Evolutionary conservation across 2,329 filamentous ascomycete species (phyloP).

Genomic region (Venturia oleaginea): DNA sequence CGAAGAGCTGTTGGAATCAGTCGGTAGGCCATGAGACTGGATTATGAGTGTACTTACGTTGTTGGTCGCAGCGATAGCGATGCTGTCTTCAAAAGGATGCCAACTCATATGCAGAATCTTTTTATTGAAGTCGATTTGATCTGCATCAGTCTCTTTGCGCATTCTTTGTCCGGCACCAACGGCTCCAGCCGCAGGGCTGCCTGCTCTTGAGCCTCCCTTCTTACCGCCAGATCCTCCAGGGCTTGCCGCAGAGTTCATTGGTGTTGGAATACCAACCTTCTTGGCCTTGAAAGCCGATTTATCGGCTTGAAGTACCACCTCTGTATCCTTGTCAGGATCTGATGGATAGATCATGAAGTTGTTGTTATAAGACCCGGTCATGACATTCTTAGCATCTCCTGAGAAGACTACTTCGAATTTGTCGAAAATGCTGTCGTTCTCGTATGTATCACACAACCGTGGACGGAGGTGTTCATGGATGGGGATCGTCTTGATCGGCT

Average conservation of each 20-base stretch:
- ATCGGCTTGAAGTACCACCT: constrained; percentile 94
- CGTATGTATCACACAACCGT: constrained; percentile 92
- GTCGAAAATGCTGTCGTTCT: constrained; percentile 99
- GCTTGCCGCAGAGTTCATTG: constrained; percentile 76
- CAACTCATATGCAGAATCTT: constrained; percentile 99
- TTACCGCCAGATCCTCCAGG: constrained; percentile 67
- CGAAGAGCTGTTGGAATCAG: constrained; percentile 37
- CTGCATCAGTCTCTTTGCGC: constrained; percentile 97
- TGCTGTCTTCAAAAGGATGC: constrained; percentile 99
- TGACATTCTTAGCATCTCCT: constrained; percentile 95
- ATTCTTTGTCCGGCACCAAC: constrained; percentile 80
- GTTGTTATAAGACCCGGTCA: constrained; percentile 99
- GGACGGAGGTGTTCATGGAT: constrained; percentile 96
- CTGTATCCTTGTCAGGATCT: constrained; percentile 89
- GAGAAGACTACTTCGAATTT: constrained; percentile 99
- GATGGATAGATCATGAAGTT: constrained; percentile 99
- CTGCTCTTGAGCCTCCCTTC: constrained; percentile 80
- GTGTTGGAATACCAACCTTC: constrained; percentile 96
- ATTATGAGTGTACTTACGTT: constrained; percentile 60
- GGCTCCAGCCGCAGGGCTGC: constrained; percentile 66
- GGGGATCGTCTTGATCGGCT: constrained; percentile 95
- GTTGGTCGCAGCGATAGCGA: constrained; percentile 97
- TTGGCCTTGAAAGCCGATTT: constrained; percentile 99
- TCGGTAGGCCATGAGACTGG: constrained; percentile 11
- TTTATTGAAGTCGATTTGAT: constrained; percentile 99